Percentiles rank a stretch among this genome's conserved stretches.
Evolutionary conservation across 1,284 basidiomycete genomes (phyloP).

Genomic region (Puccinia hordei): DNA sequence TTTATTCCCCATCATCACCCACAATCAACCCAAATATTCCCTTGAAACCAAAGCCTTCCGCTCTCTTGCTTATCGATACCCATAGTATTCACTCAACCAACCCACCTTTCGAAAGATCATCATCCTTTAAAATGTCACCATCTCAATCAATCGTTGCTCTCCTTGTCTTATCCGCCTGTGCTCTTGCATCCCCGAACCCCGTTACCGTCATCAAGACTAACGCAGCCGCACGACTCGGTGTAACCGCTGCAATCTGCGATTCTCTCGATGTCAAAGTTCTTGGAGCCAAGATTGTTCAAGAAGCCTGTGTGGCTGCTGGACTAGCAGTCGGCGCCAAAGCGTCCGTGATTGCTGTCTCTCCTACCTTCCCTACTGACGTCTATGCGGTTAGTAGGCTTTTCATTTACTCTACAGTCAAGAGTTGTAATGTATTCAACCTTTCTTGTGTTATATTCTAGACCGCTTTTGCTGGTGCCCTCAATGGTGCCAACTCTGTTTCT

Average conservation of each 20-base stretch:
- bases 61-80: neutral
- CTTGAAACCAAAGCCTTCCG: neutral
- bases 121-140: conserved; percentile 20
- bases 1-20: neutral
- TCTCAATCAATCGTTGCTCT: conserved; percentile 10
- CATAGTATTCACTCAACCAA: neutral
- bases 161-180: conserved; percentile 19
- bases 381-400: neutral
- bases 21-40: neutral
- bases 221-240: neutral
- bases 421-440: neutral
- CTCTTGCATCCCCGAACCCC: neutral
- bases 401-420: too few relatives aligned
- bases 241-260: neutral
- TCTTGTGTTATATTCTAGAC: neutral
- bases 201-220: neutral
- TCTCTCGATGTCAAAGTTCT: neutral
- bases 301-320: neutral
- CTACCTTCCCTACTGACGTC: neutral
- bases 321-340: neutral
- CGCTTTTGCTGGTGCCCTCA: neutral
- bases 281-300: neutral
- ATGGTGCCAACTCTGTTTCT: neutral
- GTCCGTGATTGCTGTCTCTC: neutral
- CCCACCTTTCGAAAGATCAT: neutral